These are phyloP conservation scores for Trichothecium roseum DNA, from an alignment of 2,329 filamentous ascomycete genomes.

Conservation along the genomic window DNA sequence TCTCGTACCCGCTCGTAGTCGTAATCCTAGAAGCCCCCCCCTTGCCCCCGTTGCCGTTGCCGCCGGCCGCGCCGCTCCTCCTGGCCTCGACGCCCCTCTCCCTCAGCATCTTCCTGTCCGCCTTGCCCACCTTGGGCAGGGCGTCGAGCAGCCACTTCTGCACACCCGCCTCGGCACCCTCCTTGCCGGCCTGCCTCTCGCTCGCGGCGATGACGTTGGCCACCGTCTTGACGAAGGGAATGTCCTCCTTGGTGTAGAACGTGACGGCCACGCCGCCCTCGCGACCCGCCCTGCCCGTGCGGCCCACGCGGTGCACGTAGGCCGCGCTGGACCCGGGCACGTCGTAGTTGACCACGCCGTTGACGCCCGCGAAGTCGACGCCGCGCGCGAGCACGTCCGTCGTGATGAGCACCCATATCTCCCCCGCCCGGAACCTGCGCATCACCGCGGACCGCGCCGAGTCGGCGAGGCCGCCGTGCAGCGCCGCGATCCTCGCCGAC, in stretches of 20 bases:
- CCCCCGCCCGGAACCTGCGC: slow-evolving; percentile 79
- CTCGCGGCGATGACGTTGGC: slow-evolving; percentile 84
- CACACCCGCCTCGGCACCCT: slow-evolving; percentile 46
- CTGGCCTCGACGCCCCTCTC: slow-evolving; percentile 70
- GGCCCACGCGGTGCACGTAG: slow-evolving; percentile 88
- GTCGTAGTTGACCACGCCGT: slow-evolving; percentile 96
- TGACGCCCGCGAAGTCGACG: slow-evolving; percentile 89
- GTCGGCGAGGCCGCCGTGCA: slow-evolving; percentile 80
- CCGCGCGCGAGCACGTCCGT: slow-evolving; percentile 88
- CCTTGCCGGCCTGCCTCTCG: slow-evolving; percentile 57
- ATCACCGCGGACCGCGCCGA: slow-evolving; percentile 69
- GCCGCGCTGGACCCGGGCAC: slow-evolving; percentile 82
- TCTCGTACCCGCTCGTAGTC: slow-evolving; percentile 68
- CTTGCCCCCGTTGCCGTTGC: slow-evolving; percentile 36
- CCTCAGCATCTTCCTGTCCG: slow-evolving; percentile 74
- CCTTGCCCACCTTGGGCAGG: slow-evolving; percentile 73
- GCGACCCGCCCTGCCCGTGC: slow-evolving; percentile 80
- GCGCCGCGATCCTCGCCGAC: slow-evolving; percentile 71
- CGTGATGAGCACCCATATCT: slow-evolving; percentile 94
- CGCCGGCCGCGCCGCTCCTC: slow-evolving; percentile 53
- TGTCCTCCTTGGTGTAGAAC: slow-evolving; percentile 91
- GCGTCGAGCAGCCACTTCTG: slow-evolving; percentile 84
- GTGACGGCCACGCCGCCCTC: slow-evolving; percentile 86
- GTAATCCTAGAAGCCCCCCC: slow-evolving; percentile 63
- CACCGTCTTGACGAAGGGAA: slow-evolving; percentile 78